Base-by-base conservation (phyloP, 768 basidiomycete genomes). In the Russula brevipes region DNA sequence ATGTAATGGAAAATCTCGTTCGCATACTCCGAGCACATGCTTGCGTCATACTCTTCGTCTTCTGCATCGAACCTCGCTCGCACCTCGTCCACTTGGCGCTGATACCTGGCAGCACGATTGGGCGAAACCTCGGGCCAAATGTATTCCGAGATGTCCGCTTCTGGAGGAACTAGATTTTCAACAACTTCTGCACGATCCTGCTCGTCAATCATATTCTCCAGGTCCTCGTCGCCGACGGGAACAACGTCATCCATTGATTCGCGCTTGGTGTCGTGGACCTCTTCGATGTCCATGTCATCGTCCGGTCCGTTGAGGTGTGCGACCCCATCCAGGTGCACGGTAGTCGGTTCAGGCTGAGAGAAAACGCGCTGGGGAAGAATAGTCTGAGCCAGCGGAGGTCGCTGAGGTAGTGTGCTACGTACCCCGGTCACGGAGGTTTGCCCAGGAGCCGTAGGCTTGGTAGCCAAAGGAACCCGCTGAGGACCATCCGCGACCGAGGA, bases 1-100 rank as follows among this genome's bases (percentile, higher is more conserved):
- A 99, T 99, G 75, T 98, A 98, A 66, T 85, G 81, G 72, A 98
- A 98, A 73, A 99, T 98, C 61, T 99, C 96, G 14, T 98, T 94
- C n/a, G 94, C 82, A 72, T 99, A 99, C 74, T 99, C 97, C 17
- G 95, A 93, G 46, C 97, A 96, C 95, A 99, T 96, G 1, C 91
- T 91, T 47, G 89, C 88, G 75, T 97, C 94, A 63, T 81, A 82
- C 71, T 83, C 77, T 56, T 91, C 89, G 46, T 84, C 75, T 65
- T 96, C 88, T 60, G 86, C 86, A 44, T 88, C 82, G 73, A 85
- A 87, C 42, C 74, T 75, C 53, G 73, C 73, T 57, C 85, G 85
- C 63, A 99, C 78, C 33, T 81, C 79, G 19, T 85, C 78, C 35
- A 98, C 76, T 71, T 91, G 80, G 59, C 76, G 79, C 72, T 82